Percentiles rank a stretch among this genome's conserved stretches.
phyloP scores from a whole-genome alignment of 768 basidiomycete genomes.

The Tulasnella sp. region DNA sequence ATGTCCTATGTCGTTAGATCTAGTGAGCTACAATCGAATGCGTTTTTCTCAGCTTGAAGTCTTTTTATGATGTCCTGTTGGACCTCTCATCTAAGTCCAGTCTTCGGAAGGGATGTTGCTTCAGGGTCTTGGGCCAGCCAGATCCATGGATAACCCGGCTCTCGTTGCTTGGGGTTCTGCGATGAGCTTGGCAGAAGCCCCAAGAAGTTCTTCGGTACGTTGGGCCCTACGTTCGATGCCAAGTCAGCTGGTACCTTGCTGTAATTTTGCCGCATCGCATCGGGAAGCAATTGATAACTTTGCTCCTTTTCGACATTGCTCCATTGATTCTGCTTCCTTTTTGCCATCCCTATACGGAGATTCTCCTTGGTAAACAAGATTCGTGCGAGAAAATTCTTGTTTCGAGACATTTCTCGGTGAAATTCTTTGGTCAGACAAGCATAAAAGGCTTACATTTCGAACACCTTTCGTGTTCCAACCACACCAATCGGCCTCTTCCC shows the following conservation, averaged over 20 bases:
- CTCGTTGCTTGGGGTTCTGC: too few relatives aligned
- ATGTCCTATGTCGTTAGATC: background rate
- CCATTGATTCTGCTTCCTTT: background rate
- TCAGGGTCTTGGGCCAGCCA: too few relatives aligned
- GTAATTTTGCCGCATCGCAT: too few relatives aligned
- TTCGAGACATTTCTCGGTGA: background rate
- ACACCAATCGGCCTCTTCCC: background rate
- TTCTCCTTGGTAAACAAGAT: background rate
- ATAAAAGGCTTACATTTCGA: background rate
- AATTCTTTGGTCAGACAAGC: background rate
- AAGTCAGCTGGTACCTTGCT: too few relatives aligned
- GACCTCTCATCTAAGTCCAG: background rate
- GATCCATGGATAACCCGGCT: too few relatives aligned
- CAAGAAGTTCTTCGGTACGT: too few relatives aligned
- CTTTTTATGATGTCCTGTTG: background rate
- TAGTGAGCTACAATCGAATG: background rate
- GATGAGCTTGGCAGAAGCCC: too few relatives aligned
- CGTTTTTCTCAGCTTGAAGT: background rate
- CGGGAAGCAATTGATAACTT: too few relatives aligned
- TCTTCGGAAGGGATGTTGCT: too few relatives aligned
- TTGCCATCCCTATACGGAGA: background rate
- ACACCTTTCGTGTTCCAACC: background rate
- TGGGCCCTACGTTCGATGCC: too few relatives aligned
- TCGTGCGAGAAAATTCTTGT: background rate
- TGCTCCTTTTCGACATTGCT: constrained; percentile 1